These are phyloP conservation scores for Candida hispaniensis DNA, from an alignment of 805 yeast genomes.

Conservation along the genomic window DNA sequence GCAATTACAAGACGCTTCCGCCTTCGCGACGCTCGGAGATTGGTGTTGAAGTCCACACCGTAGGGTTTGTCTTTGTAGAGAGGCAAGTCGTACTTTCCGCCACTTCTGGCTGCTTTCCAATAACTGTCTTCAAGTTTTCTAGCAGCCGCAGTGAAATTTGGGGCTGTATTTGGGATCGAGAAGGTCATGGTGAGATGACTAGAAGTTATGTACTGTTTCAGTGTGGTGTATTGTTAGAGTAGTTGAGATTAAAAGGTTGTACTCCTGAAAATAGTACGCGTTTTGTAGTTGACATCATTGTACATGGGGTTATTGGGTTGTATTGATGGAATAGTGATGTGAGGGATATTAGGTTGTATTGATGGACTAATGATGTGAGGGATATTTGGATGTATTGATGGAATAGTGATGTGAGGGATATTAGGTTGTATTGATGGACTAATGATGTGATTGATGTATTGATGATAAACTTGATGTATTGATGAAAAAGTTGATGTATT, in stretches of 20 bases:
- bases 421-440: neutral
- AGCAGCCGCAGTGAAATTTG: constrained; percentile 16
- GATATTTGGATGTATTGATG: neutral
- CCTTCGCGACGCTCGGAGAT: constrained; percentile 8
- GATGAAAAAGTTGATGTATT: neutral
- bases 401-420: neutral
- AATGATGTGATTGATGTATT: neutral
- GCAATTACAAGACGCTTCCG: constrained; percentile 36
- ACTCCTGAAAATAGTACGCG: constrained; percentile 3
- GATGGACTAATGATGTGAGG: constrained; percentile 7
- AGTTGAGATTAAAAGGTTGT: constrained; percentile 1
- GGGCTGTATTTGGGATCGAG: constrained; percentile 17
- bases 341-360: neutral
- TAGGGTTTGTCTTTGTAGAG: constrained; percentile 45
- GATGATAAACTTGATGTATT: neutral
- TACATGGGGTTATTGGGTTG: constrained; percentile 3
- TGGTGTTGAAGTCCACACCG: constrained; percentile 14
- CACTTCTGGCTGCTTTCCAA: constrained; percentile 18
- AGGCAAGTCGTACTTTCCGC: constrained; percentile 30
- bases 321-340: neutral
- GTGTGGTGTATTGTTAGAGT: neutral
- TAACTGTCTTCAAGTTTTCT: constrained; percentile 17
- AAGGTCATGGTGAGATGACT: constrained; percentile 15
- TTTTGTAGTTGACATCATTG: constrained; percentile 2
- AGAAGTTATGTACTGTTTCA: neutral